Percentiles rank a stretch among this genome's conserved stretches.
These are phyloP conservation scores for Exophiala dermatitidis DNA, from an alignment of 2,329 filamentous ascomycete genomes.

Conservation along the genomic window DNA sequence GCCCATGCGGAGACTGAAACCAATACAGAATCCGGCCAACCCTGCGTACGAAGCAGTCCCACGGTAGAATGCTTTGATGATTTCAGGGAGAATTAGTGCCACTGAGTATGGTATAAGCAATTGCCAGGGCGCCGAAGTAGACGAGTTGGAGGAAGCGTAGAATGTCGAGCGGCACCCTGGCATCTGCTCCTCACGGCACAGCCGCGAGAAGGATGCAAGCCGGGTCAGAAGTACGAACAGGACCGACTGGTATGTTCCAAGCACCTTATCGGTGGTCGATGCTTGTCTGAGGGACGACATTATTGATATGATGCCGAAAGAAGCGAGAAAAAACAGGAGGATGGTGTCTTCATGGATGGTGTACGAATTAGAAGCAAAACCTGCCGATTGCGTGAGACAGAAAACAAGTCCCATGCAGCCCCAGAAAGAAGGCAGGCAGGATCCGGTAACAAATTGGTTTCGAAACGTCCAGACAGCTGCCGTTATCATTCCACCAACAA, in stretches of 20 bases:
- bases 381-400: conserved; percentile 78
- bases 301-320: conserved; percentile 72
- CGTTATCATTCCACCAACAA: conserved; percentile 41
- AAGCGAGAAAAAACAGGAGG: conserved; percentile 79
- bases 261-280: conserved; percentile 57
- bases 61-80: conserved; percentile 71
- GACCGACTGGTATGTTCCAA: conserved; percentile 78
- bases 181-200: conserved; percentile 98
- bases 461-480: conserved; percentile 24
- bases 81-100: conserved; percentile 59
- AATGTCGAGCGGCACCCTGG: conserved; percentile 92
- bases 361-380: conserved; percentile 95
- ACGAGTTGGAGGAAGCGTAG: conserved; percentile 84
- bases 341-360: conserved; percentile 99
- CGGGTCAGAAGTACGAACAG: conserved; percentile 74
- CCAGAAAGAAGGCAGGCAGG: conserved; percentile 70
- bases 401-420: conserved; percentile 78
- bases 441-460: conserved; percentile 15
- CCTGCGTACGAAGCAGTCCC: conserved; percentile 84
- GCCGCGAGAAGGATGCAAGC: conserved; percentile 75
- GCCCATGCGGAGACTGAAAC: conserved; percentile 64
- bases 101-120: conserved; percentile 64
- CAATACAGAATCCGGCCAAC: conserved; percentile 56
- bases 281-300: conserved; percentile 68
- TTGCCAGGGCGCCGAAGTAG: conserved; percentile 88